Evolutionary conservation across 1,284 basidiomycete species (phyloP).

Genomic region (Moesziomyces sp.): DNA sequence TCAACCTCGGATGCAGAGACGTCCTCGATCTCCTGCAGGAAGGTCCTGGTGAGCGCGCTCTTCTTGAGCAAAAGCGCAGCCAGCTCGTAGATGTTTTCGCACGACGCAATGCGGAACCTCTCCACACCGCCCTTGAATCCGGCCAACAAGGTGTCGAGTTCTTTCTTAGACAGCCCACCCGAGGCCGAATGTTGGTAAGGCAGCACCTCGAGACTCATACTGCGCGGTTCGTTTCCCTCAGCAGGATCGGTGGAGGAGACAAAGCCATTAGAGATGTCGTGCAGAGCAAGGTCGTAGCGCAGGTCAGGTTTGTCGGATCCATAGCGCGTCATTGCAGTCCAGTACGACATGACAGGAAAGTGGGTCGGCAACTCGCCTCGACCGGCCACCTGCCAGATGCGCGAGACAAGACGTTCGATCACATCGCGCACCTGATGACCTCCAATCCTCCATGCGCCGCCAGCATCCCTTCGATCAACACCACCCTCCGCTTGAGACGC

Average conservation of each 20-base stretch:
- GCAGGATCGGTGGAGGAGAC: constrained; percentile 10
- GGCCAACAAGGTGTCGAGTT: constrained; percentile 39
- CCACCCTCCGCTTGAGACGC: not conserved
- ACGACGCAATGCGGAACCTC: constrained; percentile 44
- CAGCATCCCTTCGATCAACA: constrained; percentile 24
- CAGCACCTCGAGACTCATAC: constrained; percentile 42
- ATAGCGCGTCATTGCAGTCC: constrained; percentile 70
- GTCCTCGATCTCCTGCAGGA: constrained; percentile 10
- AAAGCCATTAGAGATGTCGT: constrained; percentile 42
- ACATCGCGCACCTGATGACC: constrained; percentile 57
- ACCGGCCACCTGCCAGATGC: constrained; percentile 78
- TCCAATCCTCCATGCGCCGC: constrained; percentile 76
- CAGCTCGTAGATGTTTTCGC: constrained; percentile 44
- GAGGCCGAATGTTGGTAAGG: constrained; percentile 27
- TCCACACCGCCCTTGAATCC: constrained; percentile 46
- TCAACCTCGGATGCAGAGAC: constrained; percentile 40
- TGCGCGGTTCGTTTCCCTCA: not conserved
- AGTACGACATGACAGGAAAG: constrained; percentile 57
- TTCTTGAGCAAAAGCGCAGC: constrained; percentile 55
- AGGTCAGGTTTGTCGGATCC: constrained; percentile 96
- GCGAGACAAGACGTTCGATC: constrained; percentile 53
- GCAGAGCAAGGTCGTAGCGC: constrained; percentile 76
- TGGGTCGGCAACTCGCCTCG: constrained; percentile 71
- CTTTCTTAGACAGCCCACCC: constrained; percentile 46
- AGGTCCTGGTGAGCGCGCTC: constrained; percentile 35